Conservation (phyloP, 2,329 filamentous ascomycete species). For the Cadophora sp. region DNA sequence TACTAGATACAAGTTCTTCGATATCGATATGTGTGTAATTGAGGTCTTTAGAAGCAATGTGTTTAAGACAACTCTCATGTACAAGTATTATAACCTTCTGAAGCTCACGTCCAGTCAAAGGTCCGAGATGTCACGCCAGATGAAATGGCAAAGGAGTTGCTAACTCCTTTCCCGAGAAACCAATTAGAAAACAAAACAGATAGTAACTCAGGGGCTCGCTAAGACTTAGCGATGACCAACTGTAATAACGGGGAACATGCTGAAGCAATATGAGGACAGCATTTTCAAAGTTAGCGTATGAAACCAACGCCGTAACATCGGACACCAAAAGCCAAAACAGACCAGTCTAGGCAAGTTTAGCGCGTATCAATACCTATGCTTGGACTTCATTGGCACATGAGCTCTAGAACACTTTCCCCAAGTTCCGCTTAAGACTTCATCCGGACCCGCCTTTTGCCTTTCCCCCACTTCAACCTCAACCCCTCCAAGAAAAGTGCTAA, state of each 20-base stretch:
- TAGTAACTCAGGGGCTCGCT: not conserved
- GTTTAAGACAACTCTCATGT: too few relatives aligned
- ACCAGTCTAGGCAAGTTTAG: not conserved
- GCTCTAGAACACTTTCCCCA: not conserved
- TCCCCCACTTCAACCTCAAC: not conserved
- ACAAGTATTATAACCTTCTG: too few relatives aligned
- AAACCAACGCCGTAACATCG: not conserved
- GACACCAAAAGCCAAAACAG: not conserved
- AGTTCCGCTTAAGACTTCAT: slow-evolving; percentile 17
- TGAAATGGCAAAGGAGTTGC: too few relatives aligned
- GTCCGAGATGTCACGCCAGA: too few relatives aligned
- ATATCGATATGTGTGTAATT: too few relatives aligned
- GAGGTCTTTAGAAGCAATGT: too few relatives aligned
- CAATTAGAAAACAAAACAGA: too few relatives aligned
- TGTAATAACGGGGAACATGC: not conserved
- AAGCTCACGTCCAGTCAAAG: too few relatives aligned
- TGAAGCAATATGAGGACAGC: not conserved
- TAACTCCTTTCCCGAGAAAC: too few relatives aligned
- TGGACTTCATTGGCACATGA: not conserved
- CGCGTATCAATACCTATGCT: not conserved
- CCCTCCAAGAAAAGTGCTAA: not conserved
- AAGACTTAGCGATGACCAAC: not conserved
- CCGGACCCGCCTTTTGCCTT: slow-evolving; percentile 14
- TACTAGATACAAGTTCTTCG: too few relatives aligned
- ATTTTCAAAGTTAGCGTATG: not conserved